These are phyloP conservation scores for Coprinopsis sp. DNA, from an alignment of 768 basidiomycete genomes.

Conservation along the genomic window DNA sequence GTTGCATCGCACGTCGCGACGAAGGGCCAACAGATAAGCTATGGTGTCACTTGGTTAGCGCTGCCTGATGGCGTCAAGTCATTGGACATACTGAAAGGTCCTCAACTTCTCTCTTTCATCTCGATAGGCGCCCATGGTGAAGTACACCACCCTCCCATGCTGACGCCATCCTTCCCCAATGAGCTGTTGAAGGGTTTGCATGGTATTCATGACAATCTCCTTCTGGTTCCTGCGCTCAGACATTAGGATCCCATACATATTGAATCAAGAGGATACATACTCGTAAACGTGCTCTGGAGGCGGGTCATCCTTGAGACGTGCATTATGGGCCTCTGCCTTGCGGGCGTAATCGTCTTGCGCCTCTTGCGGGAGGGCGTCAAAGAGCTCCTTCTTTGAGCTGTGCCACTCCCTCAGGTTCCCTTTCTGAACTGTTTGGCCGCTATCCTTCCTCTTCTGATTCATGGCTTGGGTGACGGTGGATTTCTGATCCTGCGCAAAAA, in stretches of 20 bases:
- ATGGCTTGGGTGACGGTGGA: too few species aligned
- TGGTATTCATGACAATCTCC: background rate
- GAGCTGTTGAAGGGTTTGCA: background rate
- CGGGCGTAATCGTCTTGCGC: background rate
- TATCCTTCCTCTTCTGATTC: background rate
- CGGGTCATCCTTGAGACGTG: background rate
- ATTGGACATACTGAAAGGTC: slow-evolving; percentile 1
- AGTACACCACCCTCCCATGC: background rate
- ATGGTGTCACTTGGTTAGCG: too few species aligned
- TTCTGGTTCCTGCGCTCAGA: background rate
- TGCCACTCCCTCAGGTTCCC: background rate
- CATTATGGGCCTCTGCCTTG: background rate
- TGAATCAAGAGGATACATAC: background rate
- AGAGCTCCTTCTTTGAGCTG: background rate
- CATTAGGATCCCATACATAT: background rate
- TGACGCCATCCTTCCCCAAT: background rate
- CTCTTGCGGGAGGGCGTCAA: background rate
- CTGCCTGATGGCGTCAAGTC: too few species aligned
- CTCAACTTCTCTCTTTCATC: background rate
- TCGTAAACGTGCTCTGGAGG: background rate
- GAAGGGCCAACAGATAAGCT: too few species aligned
- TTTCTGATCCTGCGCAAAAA: too few species aligned
- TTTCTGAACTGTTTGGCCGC: background rate
- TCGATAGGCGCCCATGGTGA: background rate
- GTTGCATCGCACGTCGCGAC: too few species aligned